These are phyloP conservation scores for Aspergillus carlsbadensis DNA, from an alignment of 495 filamentous ascomycete genomes.

Conservation along the genomic window DNA sequence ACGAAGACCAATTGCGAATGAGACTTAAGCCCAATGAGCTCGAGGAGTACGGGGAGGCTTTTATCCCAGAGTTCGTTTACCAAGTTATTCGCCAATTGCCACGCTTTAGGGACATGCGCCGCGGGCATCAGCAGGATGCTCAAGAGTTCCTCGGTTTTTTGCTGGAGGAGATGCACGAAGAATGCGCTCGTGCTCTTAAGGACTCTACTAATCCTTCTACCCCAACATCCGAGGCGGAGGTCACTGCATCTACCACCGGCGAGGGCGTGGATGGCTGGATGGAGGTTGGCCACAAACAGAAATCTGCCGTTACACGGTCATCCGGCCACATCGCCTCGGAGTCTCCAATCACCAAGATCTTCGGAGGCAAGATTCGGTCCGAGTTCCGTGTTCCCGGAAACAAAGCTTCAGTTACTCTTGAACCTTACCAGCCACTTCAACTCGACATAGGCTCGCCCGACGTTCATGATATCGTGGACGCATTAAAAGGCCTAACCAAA, in stretches of 20 bases:
- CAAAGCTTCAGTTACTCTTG: conserved; percentile 85
- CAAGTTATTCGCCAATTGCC: conserved; percentile 83
- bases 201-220: conserved; percentile 42
- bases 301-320: conserved; percentile 79
- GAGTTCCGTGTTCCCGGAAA: conserved; percentile 84
- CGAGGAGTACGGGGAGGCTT: conserved; percentile 87
- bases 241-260: conserved; percentile 31
- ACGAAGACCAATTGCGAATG: conserved; percentile 68
- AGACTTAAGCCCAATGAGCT: conserved; percentile 78
- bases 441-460: conserved; percentile 86
- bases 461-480: conserved; percentile 88
- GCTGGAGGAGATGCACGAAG: conserved; percentile 88
- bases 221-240: conserved; percentile 41
- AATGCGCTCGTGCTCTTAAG: conserved; percentile 77
- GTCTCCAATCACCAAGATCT: conserved; percentile 90
- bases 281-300: conserved; percentile 92
- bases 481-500: conserved; percentile 78
- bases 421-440: conserved; percentile 92
- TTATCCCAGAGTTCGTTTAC: conserved; percentile 94
- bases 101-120: conserved; percentile 87
- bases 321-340: conserved; percentile 71
- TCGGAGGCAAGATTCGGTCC: conserved; percentile 87
- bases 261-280: conserved; percentile 67
- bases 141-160: conserved; percentile 96
- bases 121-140: conserved; percentile 96